Base-by-base conservation (phyloP, 495 filamentous ascomycete species). In the Neurospora sp. region DNA sequence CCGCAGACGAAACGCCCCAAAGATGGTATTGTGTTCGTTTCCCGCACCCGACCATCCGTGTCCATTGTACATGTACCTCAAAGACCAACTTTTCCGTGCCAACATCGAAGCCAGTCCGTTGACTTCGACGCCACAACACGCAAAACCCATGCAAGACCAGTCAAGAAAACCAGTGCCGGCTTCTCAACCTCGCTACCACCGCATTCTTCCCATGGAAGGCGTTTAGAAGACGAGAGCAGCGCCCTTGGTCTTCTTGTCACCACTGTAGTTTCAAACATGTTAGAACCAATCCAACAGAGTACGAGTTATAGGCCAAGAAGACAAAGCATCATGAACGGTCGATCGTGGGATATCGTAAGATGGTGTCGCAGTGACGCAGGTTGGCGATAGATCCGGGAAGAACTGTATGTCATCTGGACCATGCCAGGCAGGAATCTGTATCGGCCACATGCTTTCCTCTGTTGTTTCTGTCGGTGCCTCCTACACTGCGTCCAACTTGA, bases 201-300 rank as follows among this genome's bases (percentile, higher is more conserved):
- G 35, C 73, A 72, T 70, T 75, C 70, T 44, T 77, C 48, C 70
- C 59, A 70, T 53, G 70, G 72, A 73, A 70, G 40, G 69, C 76
- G 80, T 77, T 87, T 96, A 99, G 88, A 98, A 99, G 79, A 99
- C 96, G 80, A 99, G 89, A 78, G 96, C 96, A 80, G 96, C 96
- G 91, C 96, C 96, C 92, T 99, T 99, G 82, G 96, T 99, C 94
- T 99, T 99, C 94, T 99, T 99, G 91, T 99, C 96, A 88, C 96
- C 96, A 90, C 96, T 97, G 78, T 65, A 35, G 27, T 84, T 82
- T 74, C 68, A 70, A 73, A 68, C 27, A 9, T 27, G 74, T 79
- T 44, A 80, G 79, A 70, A 76, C 73, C 41, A 39, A 14, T 37
- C 76, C 75, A 78, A 75, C 74, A 12, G 39, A 71, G 20, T 17